Evolutionary conservation across 2,329 filamentous ascomycete species (phyloP).

Genomic region (Fusarium nodosum): DNA sequence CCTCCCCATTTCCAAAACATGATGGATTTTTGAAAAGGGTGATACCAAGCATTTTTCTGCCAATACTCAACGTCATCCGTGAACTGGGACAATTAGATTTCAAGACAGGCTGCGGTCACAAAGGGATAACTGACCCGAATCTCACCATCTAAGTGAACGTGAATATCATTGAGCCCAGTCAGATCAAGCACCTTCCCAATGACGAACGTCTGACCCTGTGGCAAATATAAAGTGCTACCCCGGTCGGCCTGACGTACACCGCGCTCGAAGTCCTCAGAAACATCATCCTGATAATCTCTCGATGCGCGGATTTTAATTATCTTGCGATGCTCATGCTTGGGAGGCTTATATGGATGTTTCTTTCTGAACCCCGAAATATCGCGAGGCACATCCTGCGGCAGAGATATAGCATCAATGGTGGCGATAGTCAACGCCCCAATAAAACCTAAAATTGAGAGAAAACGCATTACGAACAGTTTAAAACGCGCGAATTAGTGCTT

Average conservation of each 20-base stretch:
- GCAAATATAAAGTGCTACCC: background rate
- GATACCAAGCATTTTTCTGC: background rate
- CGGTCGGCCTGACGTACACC: background rate
- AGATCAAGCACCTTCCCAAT: background rate
- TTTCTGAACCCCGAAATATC: background rate
- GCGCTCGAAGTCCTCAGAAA: background rate
- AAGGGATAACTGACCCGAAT: background rate
- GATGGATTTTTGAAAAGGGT: background rate
- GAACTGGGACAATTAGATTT: background rate
- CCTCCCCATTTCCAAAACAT: background rate
- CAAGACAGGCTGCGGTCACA: background rate
- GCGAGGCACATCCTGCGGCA: background rate
- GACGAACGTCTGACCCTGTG: background rate
- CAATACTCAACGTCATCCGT: background rate
- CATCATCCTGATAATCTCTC: background rate
- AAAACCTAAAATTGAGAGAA: background rate
- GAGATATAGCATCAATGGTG: background rate
- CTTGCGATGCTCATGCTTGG: background rate
- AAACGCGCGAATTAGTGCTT: background rate
- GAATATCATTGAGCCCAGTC: background rate
- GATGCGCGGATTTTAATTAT: background rate
- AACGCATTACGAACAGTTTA: background rate
- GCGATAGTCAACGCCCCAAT: background rate
- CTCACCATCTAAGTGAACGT: background rate
- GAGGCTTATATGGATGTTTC: background rate